phyloP scores from a whole-genome alignment of 1,284 basidiomycete species.

The Lentinula novae-zelandiae region DNA sequence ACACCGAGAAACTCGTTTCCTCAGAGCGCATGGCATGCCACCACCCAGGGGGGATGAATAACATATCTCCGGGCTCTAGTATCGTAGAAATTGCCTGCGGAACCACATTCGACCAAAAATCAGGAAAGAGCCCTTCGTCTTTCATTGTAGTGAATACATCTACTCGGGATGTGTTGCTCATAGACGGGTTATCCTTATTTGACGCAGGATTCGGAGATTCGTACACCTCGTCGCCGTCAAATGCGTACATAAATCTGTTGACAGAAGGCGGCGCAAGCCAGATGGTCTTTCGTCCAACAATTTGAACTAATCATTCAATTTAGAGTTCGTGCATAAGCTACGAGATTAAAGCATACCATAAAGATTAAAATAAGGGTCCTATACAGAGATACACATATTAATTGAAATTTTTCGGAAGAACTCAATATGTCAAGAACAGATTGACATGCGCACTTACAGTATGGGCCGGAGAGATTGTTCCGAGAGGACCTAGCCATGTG shows the following conservation, averaged over 20 bases:
- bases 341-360: slow-evolving; percentile 54
- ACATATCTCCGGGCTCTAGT: slow-evolving; percentile 76
- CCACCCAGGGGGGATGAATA: slow-evolving; percentile 89
- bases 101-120: slow-evolving; percentile 59
- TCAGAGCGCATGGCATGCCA: slow-evolving; percentile 91
- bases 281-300: slow-evolving; percentile 86
- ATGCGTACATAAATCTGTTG: slow-evolving; percentile 55
- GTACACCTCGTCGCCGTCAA: slow-evolving; percentile 10
- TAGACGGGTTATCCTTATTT: slow-evolving; percentile 35
- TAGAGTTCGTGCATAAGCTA: not conserved
- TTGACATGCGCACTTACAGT: slow-evolving; percentile 51
- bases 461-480: slow-evolving; percentile 85
- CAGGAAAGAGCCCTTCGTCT: slow-evolving; percentile 27
- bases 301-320: slow-evolving; percentile 58
- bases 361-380: slow-evolving; percentile 94
- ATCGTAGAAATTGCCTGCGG: slow-evolving; percentile 63
- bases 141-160: slow-evolving; percentile 53
- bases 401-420: not conserved
- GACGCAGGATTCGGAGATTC: slow-evolving; percentile 32
- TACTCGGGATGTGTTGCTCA: slow-evolving; percentile 65
- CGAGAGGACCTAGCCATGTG: slow-evolving; percentile 84
- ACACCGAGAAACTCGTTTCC: slow-evolving; percentile 71
- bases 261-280: slow-evolving; percentile 83
- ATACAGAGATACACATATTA: slow-evolving; percentile 12
- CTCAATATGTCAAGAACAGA: not conserved